Base-by-base conservation (phyloP, 805 yeast species). In the Sugiyamaella chiloensis region DNA sequence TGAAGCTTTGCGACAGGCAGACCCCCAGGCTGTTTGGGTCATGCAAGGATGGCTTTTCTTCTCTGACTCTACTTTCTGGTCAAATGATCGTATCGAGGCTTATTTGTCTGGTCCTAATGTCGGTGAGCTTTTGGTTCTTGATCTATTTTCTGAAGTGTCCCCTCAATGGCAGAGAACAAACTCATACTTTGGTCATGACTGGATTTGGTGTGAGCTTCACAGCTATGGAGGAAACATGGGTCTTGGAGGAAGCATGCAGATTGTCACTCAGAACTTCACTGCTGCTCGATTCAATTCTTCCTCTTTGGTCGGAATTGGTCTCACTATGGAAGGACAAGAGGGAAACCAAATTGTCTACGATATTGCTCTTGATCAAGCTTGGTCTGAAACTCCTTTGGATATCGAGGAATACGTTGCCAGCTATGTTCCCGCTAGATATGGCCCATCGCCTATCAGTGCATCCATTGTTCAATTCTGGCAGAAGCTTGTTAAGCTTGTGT, bases 41-140 rank as follows among this genome's bases (percentile, higher is more conserved):
- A 43, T 50, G 51, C 53, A 50, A 24, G 51, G 50, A 4, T 50
- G 53, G 53, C 42, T 42, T 7, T 50, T 50, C 46, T 50, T 34
- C 42, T 40, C 42, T 24, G 46, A 40, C 24, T n/a, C 34, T 4
- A 21, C 20, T 12, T 50, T 46, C 36, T 50, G 53, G 53, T 31
- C 42, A n/a, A 29, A 26, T 23, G 51, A 43, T 23, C 40, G 50
- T 2, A 41, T 47, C 14, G 37, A 39, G 32, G 47, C 46, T 14
- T 50, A 50, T 35, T 24, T 50, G 24, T 47, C 53, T 12, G 53
- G 51, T 19, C 44, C 51, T 3, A 23, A 43, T 27, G n/a, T 7
- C 1, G 53, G 53, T 21, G 46, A 50, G 9, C 5, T 50, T 32
- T 36, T 50, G 12, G 12, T 50, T 6, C 44, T 50, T 5, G 53